These are phyloP conservation scores for Crithidia brevicula DNA, from an alignment of 208 protist genomes.

Conservation along the genomic window DNA sequence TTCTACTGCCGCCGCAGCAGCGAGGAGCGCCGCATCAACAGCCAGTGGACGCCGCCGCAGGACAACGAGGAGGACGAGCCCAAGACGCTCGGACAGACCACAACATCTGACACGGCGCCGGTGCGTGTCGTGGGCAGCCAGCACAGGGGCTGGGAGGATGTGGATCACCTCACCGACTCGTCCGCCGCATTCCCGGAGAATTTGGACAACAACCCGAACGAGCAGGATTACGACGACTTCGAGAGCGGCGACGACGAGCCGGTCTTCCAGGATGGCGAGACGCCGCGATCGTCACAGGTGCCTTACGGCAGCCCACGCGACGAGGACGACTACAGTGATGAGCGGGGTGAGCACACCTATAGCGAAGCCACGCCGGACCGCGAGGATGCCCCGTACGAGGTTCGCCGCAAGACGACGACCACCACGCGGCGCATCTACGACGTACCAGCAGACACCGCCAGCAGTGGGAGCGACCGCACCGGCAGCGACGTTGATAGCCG, in stretches of 20 bases:
- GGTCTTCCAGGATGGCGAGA: constrained; percentile 28
- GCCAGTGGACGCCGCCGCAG: constrained; percentile 48
- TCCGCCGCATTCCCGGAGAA: constrained; percentile 39
- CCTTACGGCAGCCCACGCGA: constrained; percentile 35
- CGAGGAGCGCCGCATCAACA: constrained; percentile 48
- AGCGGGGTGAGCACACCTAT: constrained; percentile 13
- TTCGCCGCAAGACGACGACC: constrained; percentile 4
- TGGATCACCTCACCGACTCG: constrained; percentile 43
- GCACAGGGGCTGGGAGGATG: constrained; percentile 54
- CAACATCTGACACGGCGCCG: constrained; percentile 25
- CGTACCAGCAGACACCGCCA: background rate
- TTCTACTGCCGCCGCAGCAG: constrained; percentile 26
- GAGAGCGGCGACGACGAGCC: constrained; percentile 61
- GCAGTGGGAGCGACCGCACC: constrained; percentile 6
- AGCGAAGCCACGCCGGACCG: constrained; percentile 21
- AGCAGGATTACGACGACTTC: constrained; percentile 66
- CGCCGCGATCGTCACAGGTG: constrained; percentile 15
- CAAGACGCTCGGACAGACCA: constrained; percentile 14
- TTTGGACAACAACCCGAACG: constrained; percentile 18
- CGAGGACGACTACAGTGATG: constrained; percentile 23
- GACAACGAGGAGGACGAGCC: constrained; percentile 34
- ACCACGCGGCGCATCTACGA: constrained; percentile 24
- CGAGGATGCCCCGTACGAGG: constrained; percentile 7
- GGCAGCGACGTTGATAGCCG: background rate
- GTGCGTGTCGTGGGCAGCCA: constrained; percentile 30